A percentile compares a stretch with the other conserved stretches of the same genome.
These are phyloP conservation scores for Schoenoplectus triqueter DNA, from an alignment of 202 grass and related monocot genomes.

Conservation along the genomic window DNA sequence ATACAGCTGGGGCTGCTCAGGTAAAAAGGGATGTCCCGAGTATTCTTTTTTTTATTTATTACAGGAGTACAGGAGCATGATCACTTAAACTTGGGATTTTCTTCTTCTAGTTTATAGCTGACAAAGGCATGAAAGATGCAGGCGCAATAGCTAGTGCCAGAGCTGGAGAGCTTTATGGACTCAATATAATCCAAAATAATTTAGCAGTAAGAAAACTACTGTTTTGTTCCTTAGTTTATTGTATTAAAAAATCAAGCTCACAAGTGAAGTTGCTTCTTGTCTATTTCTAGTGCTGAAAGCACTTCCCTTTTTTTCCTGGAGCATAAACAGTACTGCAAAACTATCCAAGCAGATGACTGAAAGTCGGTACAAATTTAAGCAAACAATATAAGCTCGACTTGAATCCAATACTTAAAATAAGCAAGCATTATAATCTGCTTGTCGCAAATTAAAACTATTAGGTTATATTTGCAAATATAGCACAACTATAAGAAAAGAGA, in stretches of 20 bases:
- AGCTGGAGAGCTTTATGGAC: slow-evolving; percentile 53
- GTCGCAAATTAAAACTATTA: neutral
- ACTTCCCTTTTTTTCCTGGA: neutral
- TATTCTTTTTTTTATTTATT: neutral
- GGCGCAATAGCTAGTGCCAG: slow-evolving; percentile 56
- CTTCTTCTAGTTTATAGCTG: slow-evolving; percentile 51
- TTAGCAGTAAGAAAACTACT: slow-evolving; percentile 46
- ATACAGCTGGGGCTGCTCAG: slow-evolving; percentile 55
- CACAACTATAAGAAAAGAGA: neutral
- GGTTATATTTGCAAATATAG: slow-evolving; percentile 1
- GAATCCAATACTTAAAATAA: neutral
- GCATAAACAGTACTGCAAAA: neutral
- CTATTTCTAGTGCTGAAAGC: neutral
- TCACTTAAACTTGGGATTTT: neutral
- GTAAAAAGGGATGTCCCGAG: slow-evolving; percentile 38
- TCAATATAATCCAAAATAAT: slow-evolving; percentile 51
- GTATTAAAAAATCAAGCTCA: neutral
- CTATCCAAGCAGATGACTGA: neutral
- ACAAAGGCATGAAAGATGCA: slow-evolving; percentile 48
- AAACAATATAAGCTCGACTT: neutral
- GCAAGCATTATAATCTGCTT: neutral
- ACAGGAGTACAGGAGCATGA: neutral
- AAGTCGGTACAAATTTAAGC: neutral
- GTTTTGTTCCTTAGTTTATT: neutral
- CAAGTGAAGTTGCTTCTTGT: neutral